Percentiles rank a stretch among this genome's conserved stretches.
Evolutionary conservation across 495 filamentous ascomycete genomes (phyloP).

Genomic region (Astrothelium subdiscretum): DNA sequence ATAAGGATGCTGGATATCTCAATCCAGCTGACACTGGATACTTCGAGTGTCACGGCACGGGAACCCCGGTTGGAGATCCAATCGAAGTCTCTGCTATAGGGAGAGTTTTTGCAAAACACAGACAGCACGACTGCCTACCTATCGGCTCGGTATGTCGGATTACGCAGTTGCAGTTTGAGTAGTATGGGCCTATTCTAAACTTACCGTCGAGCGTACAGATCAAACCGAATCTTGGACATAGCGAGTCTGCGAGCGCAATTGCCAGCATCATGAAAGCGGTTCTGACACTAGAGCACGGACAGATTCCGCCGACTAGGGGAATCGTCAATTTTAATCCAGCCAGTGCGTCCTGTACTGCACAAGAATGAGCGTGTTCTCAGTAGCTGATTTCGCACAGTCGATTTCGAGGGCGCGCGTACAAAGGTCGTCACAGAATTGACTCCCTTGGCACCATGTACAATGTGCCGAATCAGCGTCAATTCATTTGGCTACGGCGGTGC

Average conservation of each 20-base stretch:
- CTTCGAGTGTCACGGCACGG: constrained; percentile 9
- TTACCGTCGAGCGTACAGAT: neutral
- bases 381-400: constrained; percentile 19
- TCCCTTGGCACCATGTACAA: neutral
- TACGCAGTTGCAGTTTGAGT: neutral
- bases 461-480: constrained; percentile 28
- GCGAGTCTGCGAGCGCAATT: constrained; percentile 46
- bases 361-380: constrained; percentile 12
- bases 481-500: constrained; percentile 39
- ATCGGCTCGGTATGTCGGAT: constrained; percentile 1
- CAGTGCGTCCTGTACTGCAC: constrained; percentile 8
- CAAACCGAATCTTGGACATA: constrained; percentile 25
- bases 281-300: constrained; percentile 45
- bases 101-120: neutral
- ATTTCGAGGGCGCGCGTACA: constrained; percentile 27
- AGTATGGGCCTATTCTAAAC: neutral
- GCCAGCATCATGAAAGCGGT: constrained; percentile 47
- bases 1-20: constrained; percentile 13
- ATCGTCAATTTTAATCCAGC: constrained; percentile 34
- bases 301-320: constrained; percentile 34
- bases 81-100: neutral
- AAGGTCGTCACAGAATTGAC: constrained; percentile 10
- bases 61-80: constrained; percentile 7
- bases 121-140: neutral
- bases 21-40: constrained; percentile 9